Evolutionary conservation across 768 basidiomycete genomes (phyloP).

Genomic region (Phallus indusiatus): DNA sequence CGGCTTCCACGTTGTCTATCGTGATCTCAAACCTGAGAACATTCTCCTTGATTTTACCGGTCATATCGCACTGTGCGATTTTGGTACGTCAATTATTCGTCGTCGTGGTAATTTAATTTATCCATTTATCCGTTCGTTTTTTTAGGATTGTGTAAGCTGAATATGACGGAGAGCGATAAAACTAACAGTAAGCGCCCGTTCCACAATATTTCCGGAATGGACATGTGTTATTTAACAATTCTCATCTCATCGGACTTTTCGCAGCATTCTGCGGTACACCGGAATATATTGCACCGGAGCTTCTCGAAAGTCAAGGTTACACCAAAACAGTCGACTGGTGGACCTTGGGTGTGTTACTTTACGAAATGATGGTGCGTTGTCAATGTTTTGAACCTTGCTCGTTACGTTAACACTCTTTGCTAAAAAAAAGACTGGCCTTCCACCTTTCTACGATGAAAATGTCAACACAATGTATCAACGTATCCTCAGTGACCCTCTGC

Average conservation of each 20-base stretch:
- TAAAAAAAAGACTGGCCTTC: conserved; percentile 69
- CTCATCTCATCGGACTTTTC: neutral
- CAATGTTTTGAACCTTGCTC: neutral
- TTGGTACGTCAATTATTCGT: conserved; percentile 39
- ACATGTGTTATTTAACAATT: neutral
- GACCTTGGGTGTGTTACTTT: conserved; percentile 93
- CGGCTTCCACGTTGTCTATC: conserved; percentile 96
- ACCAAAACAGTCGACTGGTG: conserved; percentile 99
- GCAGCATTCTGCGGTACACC: conserved; percentile 96
- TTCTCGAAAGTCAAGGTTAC: conserved; percentile 93
- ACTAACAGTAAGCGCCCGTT: conserved; percentile 68
- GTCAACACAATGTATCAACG: conserved; percentile 97
- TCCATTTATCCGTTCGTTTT: neutral
- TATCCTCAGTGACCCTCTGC: conserved; percentile 86
- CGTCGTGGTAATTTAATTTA: neutral
- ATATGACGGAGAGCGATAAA: conserved; percentile 97
- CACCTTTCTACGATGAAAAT: conserved; percentile 98
- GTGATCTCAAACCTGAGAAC: conserved; percentile 97
- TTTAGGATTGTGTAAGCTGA: conserved; percentile 79
- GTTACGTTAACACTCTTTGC: conserved; percentile 3
- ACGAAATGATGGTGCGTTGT: conserved; percentile 81
- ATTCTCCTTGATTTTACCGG: conserved; percentile 96
- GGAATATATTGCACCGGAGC: conserved; percentile 96
- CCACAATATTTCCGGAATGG: conserved; percentile 4
- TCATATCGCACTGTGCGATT: conserved; percentile 96